Percentiles rank a stretch among this genome's conserved stretches.
phyloP scores from a whole-genome alignment of 208 protist genomes.

The Naegleria gruberi region DNA sequence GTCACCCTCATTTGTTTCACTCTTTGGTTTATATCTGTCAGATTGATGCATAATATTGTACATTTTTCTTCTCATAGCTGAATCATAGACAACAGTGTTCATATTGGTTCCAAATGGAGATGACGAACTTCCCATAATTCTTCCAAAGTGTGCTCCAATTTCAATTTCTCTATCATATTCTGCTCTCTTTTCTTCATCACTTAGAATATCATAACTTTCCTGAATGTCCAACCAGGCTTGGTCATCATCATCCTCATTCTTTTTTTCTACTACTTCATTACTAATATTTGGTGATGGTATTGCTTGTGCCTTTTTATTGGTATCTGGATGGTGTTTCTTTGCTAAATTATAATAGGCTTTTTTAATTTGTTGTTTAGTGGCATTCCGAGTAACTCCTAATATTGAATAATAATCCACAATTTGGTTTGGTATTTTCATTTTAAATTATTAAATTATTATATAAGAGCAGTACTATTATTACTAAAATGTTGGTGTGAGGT shows the following conservation, averaged over 20 bases:
- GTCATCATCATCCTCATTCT: background rate
- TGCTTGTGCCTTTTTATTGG: background rate
- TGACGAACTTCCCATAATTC: background rate
- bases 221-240: background rate
- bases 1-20: background rate
- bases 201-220: conserved; percentile 11
- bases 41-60: background rate
- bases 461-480: no score
- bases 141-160: background rate
- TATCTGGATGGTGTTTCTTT: background rate
- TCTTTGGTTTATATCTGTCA: background rate
- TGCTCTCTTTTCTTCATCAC: conserved; percentile 13
- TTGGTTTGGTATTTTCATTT: background rate
- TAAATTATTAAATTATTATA: no score
- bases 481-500: no score
- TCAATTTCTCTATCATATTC: background rate
- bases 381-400: background rate
- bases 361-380: background rate
- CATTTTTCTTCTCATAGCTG: background rate
- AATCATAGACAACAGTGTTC: background rate
- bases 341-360: background rate
- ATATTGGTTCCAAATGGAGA: background rate
- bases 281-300: background rate
- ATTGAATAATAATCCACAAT: background rate
- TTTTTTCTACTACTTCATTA: background rate